Evolutionary conservation across 2,329 filamentous ascomycete genomes (phyloP).

Genomic region (Paraconiothyrium sp.): DNA sequence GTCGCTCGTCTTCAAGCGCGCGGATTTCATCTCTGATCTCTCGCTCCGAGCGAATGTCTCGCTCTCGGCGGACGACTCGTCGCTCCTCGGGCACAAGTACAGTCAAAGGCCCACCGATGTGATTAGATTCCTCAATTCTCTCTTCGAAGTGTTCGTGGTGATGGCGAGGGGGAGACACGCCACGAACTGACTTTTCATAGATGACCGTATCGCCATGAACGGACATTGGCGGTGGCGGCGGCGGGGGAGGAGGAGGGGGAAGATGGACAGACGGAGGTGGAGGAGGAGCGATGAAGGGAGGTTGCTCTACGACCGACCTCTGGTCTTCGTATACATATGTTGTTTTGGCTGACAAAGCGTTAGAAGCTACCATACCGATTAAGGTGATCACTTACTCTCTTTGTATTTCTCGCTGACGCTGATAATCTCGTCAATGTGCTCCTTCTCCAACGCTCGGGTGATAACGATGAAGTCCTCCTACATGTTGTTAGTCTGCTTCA

Average conservation of each 20-base stretch:
- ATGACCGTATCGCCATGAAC: constrained; percentile 25
- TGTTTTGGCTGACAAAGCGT: constrained; percentile 40
- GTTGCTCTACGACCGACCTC: constrained; percentile 25
- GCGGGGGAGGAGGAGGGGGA: constrained; percentile 23
- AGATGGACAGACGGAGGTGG: constrained; percentile 15
- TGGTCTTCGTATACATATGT: constrained; percentile 48
- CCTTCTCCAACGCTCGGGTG: constrained; percentile 83
- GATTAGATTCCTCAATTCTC: constrained; percentile 57
- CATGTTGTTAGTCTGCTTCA: constrained; percentile 37
- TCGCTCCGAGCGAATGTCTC: constrained; percentile 58
- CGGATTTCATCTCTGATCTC: constrained; percentile 79
- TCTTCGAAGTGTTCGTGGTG: constrained; percentile 49
- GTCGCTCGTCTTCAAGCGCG: constrained; percentile 73
- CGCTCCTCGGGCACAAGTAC: constrained; percentile 57
- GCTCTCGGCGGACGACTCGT: constrained; percentile 28
- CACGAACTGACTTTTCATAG: constrained; percentile 46
- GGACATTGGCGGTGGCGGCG: constrained; percentile 33
- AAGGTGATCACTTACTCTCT: constrained; percentile 48
- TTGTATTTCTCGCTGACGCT: constrained; percentile 80
- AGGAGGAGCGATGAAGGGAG: constrained; percentile 22
- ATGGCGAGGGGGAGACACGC: constrained; percentile 44
- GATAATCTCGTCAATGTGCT: constrained; percentile 91
- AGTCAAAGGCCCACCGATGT: constrained; percentile 57
- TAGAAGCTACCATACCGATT: not conserved
- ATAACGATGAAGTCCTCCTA: constrained; percentile 84